Conservation (phyloP, 2,329 filamentous ascomycete species). For the Paraphaeosphaeria minitans region DNA sequence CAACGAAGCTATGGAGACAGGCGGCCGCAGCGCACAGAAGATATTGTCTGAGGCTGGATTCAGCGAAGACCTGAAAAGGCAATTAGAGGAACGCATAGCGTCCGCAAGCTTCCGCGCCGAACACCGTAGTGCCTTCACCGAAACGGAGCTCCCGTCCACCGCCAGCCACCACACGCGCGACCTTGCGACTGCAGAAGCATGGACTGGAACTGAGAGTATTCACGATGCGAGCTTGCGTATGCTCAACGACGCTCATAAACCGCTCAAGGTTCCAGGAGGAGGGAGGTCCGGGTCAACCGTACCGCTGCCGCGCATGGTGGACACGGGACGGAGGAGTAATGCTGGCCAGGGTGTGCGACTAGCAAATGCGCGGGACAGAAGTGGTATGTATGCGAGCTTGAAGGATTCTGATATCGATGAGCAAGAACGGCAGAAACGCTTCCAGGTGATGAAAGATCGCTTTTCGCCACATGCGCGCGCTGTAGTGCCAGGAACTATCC, state of each 20-base stretch:
- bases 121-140: conserved; percentile 59
- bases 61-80: conserved; percentile 63
- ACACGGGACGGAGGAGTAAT: conserved; percentile 47
- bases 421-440: conserved; percentile 72
- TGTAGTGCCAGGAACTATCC: conserved; percentile 77
- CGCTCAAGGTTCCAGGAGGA: conserved; percentile 37
- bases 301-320: conserved; percentile 34
- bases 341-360: conserved; percentile 50
- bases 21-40: conserved; percentile 60
- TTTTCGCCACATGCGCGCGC: conserved; percentile 74
- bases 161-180: conserved; percentile 71
- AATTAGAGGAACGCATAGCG: conserved; percentile 64
- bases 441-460: conserved; percentile 76
- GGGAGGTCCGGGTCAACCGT: conserved; percentile 26
- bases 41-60: conserved; percentile 67
- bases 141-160: conserved; percentile 60
- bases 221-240: conserved; percentile 83
- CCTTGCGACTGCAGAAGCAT: conserved; percentile 70
- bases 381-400: conserved; percentile 59
- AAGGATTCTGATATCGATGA: conserved; percentile 66
- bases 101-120: conserved; percentile 60
- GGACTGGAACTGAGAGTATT: conserved; percentile 77
- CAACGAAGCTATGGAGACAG: conserved; percentile 61
- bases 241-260: conserved; percentile 67
- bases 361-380: conserved; percentile 63